Percentiles rank a stretch among this genome's conserved stretches.
Evolutionary conservation across 192 early-diverging fungal genomes (phyloP).

Genomic region (Lobulomyces angularis): DNA sequence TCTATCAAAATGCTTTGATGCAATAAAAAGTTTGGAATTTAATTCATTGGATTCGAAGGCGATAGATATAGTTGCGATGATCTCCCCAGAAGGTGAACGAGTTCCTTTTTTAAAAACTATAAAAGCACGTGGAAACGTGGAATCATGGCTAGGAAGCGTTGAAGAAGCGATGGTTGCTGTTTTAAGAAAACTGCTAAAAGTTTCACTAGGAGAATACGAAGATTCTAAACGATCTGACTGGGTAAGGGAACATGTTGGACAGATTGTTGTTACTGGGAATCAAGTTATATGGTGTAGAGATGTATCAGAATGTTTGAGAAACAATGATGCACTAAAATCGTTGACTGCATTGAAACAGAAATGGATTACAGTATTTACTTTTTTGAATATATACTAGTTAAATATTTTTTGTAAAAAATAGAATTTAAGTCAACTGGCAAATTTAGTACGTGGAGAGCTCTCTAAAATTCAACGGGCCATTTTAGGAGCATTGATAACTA

Average conservation of each 20-base stretch:
- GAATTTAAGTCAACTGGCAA: conserved; percentile 34
- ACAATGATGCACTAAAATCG: conserved; percentile 21
- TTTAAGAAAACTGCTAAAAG: conserved; percentile 33
- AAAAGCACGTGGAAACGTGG: conserved; percentile 55
- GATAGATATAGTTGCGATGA: conserved; percentile 45
- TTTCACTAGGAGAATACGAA: conserved; percentile 39
- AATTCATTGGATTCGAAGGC: conserved; percentile 38
- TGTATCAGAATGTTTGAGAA: conserved; percentile 35
- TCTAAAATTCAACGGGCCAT: conserved; percentile 43
- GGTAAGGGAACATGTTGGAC: conserved; percentile 46
- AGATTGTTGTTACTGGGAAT: conserved; percentile 43
- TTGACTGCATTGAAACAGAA: conserved; percentile 27
- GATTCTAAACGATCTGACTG: conserved; percentile 32
- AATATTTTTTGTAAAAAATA: conserved; percentile 5
- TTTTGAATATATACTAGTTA: conserved; percentile 3
- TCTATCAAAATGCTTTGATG: conserved; percentile 50
- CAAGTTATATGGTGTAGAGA: conserved; percentile 43
- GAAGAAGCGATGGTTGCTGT: conserved; percentile 48
- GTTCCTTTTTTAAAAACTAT: conserved; percentile 44
- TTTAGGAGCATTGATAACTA: conserved; percentile 45
- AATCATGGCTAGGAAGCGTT: conserved; percentile 46
- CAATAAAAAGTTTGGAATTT: conserved; percentile 47
- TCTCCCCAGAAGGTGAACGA: conserved; percentile 41
- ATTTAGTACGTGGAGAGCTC: conserved; percentile 46
- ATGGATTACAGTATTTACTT: conserved; percentile 14